A percentile compares a stretch with the other conserved stretches of the same genome.
Evolutionary conservation across 2,329 filamentous ascomycete genomes (phyloP).

Genomic region (Hymenoscyphus albidus): DNA sequence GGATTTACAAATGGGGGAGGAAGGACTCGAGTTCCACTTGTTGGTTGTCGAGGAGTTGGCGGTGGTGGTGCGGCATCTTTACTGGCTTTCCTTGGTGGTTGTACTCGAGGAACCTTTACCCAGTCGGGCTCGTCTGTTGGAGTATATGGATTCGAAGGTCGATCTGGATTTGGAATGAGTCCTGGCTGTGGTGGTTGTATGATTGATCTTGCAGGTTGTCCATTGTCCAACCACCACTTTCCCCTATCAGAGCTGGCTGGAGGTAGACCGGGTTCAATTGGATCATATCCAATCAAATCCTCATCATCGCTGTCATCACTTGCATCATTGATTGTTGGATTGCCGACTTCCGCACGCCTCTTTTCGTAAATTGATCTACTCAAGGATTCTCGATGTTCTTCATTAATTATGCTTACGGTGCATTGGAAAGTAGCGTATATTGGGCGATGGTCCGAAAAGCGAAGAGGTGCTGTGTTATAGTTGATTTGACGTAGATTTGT

Average conservation of each 20-base stretch:
- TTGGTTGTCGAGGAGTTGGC: constrained; percentile 16
- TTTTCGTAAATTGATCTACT: constrained; percentile 70
- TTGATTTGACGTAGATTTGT: constrained; percentile 74
- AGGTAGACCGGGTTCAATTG: constrained; percentile 73
- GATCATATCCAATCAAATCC: constrained; percentile 75
- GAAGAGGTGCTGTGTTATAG: constrained; percentile 77
- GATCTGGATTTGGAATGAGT: constrained; percentile 66
- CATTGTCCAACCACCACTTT: constrained; percentile 68
- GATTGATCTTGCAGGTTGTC: constrained; percentile 70
- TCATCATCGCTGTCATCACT: constrained; percentile 70
- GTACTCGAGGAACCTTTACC: constrained; percentile 58
- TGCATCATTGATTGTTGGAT: constrained; percentile 53
- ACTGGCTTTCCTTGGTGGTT: constrained; percentile 11
- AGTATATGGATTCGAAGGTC: constrained; percentile 78
- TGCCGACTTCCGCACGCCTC: constrained; percentile 63
- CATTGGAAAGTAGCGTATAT: constrained; percentile 89
- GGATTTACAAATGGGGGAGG: constrained; percentile 31
- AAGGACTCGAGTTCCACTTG: constrained; percentile 27
- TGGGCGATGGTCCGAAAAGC: constrained; percentile 93
- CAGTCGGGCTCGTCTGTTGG: constrained; percentile 76
- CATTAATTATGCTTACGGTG: constrained; percentile 75
- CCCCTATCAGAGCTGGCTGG: constrained; percentile 64
- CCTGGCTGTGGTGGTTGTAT: constrained; percentile 62
- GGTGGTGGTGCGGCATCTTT: constrained; percentile 15
- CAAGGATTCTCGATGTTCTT: constrained; percentile 66